Conservation (phyloP, 768 basidiomycete genomes). For the Boletus vinaceobasis region DNA sequence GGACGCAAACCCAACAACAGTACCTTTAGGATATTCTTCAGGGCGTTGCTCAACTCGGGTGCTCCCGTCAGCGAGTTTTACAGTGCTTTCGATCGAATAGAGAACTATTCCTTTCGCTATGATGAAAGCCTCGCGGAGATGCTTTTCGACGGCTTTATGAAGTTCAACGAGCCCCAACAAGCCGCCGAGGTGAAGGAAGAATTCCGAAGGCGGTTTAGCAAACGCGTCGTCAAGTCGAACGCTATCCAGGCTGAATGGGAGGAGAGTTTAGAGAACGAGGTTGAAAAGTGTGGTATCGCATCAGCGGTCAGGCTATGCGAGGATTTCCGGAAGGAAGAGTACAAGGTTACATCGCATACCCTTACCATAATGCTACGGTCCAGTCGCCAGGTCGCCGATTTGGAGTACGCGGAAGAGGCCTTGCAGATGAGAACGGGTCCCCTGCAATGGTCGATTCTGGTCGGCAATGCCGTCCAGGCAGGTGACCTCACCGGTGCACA, state of each 20-base stretch:
- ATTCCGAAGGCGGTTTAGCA: slow-evolving; percentile 35
- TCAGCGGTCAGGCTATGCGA: slow-evolving; percentile 37
- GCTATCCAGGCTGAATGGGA: slow-evolving; percentile 30
- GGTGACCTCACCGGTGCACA: slow-evolving; percentile 42
- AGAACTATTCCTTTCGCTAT: slow-evolving; percentile 40
- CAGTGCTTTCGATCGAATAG: slow-evolving; percentile 46
- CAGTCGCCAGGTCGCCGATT: slow-evolving; percentile 39
- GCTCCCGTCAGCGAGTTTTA: slow-evolving; percentile 34
- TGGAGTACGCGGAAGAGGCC: slow-evolving; percentile 40
- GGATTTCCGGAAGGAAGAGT: slow-evolving; percentile 29
- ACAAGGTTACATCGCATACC: slow-evolving; percentile 31
- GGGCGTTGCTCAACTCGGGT: slow-evolving; percentile 36
- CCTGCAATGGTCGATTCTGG: slow-evolving; percentile 52
- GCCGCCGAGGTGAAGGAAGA: slow-evolving; percentile 38
- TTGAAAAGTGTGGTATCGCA: slow-evolving; percentile 32
- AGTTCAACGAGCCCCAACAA: slow-evolving; percentile 33
- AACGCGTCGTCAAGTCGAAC: slow-evolving; percentile 26
- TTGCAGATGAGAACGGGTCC: slow-evolving; percentile 40
- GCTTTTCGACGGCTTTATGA: slow-evolving; percentile 44
- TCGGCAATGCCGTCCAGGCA: slow-evolving; percentile 46
- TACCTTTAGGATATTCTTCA: slow-evolving; percentile 50
- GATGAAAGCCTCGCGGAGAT: slow-evolving; percentile 39
- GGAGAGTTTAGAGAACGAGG: slow-evolving; percentile 28
- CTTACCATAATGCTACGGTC: slow-evolving; percentile 42
- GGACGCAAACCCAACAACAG: slow-evolving; percentile 42